Evolutionary conservation across 495 filamentous ascomycete genomes (phyloP), one percentile per base, ranked within the genome.

Genomic region (Aspergillus bertholletiae): DNA sequence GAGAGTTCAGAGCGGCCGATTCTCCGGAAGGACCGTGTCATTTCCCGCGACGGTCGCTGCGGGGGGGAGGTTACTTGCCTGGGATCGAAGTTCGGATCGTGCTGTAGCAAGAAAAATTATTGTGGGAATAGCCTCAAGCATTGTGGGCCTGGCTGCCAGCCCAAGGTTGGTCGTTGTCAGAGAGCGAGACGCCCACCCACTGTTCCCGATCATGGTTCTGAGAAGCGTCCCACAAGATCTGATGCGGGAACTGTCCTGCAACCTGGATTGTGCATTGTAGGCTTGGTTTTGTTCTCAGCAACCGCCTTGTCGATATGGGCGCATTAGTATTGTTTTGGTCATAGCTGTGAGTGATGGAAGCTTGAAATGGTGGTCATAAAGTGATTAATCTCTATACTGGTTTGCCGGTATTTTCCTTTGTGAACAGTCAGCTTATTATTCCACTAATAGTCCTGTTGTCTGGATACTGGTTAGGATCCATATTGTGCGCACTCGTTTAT

Each of bases 41-140:
- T 83, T 26, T 80, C 76, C 47, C 26, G 57, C 11, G 78, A 85
- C 51, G 82, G 80, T 0, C 75, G 65, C n/a, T 85, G 82, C 59
- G 80, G 81, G 21, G 50, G 53, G 11, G 72, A 70, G 3, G 62
- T 75, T 12, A 83, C 80, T 12, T 85, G 82, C 57, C 57, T 65
- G 7, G 75, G 79, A 1, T 75, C 70, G 3, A 58, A n/a, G 1
- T 75, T 71, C 74, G 78, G 52, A 7, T 48, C 56, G 58, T 74
- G 68, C 71, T 82, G 72, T 67, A 70, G 54, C 40, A 64, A 54
- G 59, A 71, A 51, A 0, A 70, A 73, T 26, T 69, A 61, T 48
- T 84, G 80, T 63, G 80, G 81, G 7, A 74, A 73, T 46, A 75
- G 74, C 0, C 72, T 68, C 7, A 64, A 69, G 22, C 73, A 80